Base-by-base conservation (phyloP, 208 protist species). In the Sergeia podlipaevii region DNA sequence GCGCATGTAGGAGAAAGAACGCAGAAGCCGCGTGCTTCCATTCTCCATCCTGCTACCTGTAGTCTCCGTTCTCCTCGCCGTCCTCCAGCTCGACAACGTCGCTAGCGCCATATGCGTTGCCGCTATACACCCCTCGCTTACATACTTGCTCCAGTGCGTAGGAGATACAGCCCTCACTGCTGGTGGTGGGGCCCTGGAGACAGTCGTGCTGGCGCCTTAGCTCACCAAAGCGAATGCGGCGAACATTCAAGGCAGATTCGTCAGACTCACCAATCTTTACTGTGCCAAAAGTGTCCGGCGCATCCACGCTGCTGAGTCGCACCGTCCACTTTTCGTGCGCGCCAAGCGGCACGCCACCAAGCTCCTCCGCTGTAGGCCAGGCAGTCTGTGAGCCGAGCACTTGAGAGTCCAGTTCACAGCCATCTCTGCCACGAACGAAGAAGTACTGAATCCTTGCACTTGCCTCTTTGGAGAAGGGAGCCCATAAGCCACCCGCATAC, bases 201-300 rank as follows among this genome's bases (percentile, higher is more conserved):
- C 71, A 78, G 33, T 74, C 46, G 32, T 78, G 71, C 24, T 46
- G 11, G 13, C 24, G 28, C 24, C 51, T 51, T 2, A 66, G 34
- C n/a, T 61, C 54, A 2, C 62, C 67, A 54, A 56, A 60, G 38
- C 68, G 45, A 17, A 77, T 52, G 50, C 69, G 62, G 41, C 66
- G 69, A 62, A 85, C 28, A 21, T 26, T 65, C 51, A 5, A 65
- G 52, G 45, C 51, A 51, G n/a, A 45, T 5, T 65, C 60, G 44
- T 65, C 51, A 2, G 23, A 58, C 15, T 70, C 70, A 21, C 59
- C 61, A 15, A 93, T 55, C 60, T 71, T 65, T 13, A 89, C 77
- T 0, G 76, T 81, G 36, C 88, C 88, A 65, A 92, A 92, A 8
- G 84, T 89, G 30, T 70, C 51, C 13, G 88, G 88, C 0, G 79